These are phyloP conservation scores for Pseudogymnoascus verrucosus DNA, from an alignment of 2,329 filamentous ascomycete genomes.

Conservation along the genomic window DNA sequence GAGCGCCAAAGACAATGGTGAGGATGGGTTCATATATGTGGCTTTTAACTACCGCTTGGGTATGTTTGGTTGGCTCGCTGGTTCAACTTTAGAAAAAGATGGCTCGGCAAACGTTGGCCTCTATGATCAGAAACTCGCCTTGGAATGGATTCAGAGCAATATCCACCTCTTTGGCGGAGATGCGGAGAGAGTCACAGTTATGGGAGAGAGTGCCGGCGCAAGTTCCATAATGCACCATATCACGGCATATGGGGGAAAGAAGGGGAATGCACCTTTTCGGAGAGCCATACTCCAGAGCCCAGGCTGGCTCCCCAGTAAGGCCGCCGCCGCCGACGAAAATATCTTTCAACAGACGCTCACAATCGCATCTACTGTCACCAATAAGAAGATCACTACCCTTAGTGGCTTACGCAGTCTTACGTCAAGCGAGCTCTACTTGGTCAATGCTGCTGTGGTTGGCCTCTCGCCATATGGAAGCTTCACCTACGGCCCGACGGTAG, in stretches of 20 bases:
- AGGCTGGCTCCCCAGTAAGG: slow-evolving; percentile 7
- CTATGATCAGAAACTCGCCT: slow-evolving; percentile 45
- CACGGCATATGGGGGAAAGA: slow-evolving; percentile 35
- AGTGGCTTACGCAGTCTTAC: slow-evolving; percentile 12
- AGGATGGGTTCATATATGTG: slow-evolving; percentile 30
- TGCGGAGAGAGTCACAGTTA: slow-evolving; percentile 39
- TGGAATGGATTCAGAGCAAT: slow-evolving; percentile 49
- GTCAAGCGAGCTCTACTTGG: slow-evolving; percentile 10
- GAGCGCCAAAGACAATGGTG: slow-evolving; percentile 22
- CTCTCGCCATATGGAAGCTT: slow-evolving; percentile 12
- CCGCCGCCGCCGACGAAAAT: slow-evolving; percentile 9
- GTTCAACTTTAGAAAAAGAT: slow-evolving; percentile 32
- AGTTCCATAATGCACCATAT: slow-evolving; percentile 43
- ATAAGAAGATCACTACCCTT: slow-evolving; percentile 13
- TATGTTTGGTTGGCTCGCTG: slow-evolving; percentile 32
- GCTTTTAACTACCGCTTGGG: slow-evolving; percentile 30
- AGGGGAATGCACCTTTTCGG: slow-evolving; percentile 33
- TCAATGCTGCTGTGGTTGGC: slow-evolving; percentile 15
- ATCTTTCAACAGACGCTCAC: slow-evolving; percentile 3
- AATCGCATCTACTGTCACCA: background rate
- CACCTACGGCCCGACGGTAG: slow-evolving; percentile 36
- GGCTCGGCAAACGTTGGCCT: slow-evolving; percentile 42
- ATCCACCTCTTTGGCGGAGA: slow-evolving; percentile 50
- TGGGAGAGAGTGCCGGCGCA: slow-evolving; percentile 43
- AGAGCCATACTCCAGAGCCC: slow-evolving; percentile 22